Evolutionary conservation across 2,329 filamentous ascomycete genomes (phyloP), one percentile per base, ranked within the genome.

Genomic region (Diplodia scrobiculata): DNA sequence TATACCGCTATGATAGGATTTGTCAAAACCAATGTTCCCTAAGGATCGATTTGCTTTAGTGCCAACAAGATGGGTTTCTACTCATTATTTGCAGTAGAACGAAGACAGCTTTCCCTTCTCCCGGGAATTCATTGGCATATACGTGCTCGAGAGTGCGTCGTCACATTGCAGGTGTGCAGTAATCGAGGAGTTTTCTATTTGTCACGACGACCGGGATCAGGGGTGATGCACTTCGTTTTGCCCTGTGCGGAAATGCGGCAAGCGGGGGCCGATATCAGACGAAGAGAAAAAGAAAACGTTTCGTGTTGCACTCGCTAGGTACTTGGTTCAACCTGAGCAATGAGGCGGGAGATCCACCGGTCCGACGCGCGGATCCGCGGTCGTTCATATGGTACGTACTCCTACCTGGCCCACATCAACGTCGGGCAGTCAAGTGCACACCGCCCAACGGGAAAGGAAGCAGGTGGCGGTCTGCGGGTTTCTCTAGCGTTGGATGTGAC

Each of bases 271-370:
- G 17, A 19, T 45, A 19, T 7, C 17, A 41, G 14, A 14, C 38
- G 38, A 41, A 32, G 34, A 10, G 34, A 11, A 36, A 36, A 36
- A 36, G 34, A 11, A 36, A 10, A 6, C 10, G 17, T 9, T 19
- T 19, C 10, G 41, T 45, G 41, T 45, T 19, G 41, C n/a, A 13
- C 13, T 19, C 17, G 5, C 13, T n/a, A 25, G 25, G 25, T 25
- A n/a, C 9, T 45, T 45, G 41, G 41, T 45, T 45, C 41, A 19
- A 45, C 41, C 41, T 7, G 34, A 19, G 13, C 32, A 19, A 7
- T 19, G 36, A 11, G 36, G 14, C 55, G 55, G 55, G 55, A 60
- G 55, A 60, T 60, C 55, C 32, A 27, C 55, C 55, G 55, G 55
- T 7, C 55, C 55, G 55, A 47, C 29, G 55, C 55, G 55, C 53